Percentiles rank a stretch among this genome's conserved stretches.
Conservation (phyloP, 1,284 basidiomycete genomes). For the Ceratorhiza oryzae-sativae region DNA sequence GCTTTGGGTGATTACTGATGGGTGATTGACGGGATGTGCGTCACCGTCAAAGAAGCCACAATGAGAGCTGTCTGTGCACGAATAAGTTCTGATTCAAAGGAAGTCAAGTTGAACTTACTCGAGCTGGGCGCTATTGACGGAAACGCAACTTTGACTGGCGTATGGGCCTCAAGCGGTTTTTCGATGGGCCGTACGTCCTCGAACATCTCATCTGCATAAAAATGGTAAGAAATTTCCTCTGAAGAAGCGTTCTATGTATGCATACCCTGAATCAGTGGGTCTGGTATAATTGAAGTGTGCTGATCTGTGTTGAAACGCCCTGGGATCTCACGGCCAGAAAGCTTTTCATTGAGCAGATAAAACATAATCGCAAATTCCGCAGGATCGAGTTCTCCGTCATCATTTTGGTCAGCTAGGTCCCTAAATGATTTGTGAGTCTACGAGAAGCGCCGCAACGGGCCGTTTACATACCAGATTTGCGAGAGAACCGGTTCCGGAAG, state of each 20-base stretch:
- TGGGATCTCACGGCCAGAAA: constrained; percentile 85
- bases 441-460: too few species aligned
- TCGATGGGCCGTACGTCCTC: constrained; percentile 41
- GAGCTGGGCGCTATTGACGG: background rate
- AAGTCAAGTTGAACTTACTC: constrained; percentile 59
- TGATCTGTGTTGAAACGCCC: constrained; percentile 71
- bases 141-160: constrained; percentile 19
- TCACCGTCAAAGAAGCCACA: too few species aligned
- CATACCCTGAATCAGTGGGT: too few species aligned
- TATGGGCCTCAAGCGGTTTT: constrained; percentile 26
- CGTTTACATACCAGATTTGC: constrained; percentile 78
- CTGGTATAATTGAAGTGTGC: constrained; percentile 70
- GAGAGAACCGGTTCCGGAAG: constrained; percentile 86
- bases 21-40: too few species aligned
- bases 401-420: constrained; percentile 93
- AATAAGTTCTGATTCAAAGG: too few species aligned
- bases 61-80: too few species aligned
- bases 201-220: constrained; percentile 37
- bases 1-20: too few species aligned
- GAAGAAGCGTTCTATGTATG: too few species aligned
- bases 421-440: too few species aligned
- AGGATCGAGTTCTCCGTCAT: constrained; percentile 84
- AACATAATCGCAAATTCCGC: constrained; percentile 98
- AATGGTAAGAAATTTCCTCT: background rate
- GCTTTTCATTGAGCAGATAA: constrained; percentile 89